A percentile compares a stretch with the other conserved stretches of the same genome.
Conservation (phyloP, 495 filamentous ascomycete species). For the Aspergillus nanangensis region DNA sequence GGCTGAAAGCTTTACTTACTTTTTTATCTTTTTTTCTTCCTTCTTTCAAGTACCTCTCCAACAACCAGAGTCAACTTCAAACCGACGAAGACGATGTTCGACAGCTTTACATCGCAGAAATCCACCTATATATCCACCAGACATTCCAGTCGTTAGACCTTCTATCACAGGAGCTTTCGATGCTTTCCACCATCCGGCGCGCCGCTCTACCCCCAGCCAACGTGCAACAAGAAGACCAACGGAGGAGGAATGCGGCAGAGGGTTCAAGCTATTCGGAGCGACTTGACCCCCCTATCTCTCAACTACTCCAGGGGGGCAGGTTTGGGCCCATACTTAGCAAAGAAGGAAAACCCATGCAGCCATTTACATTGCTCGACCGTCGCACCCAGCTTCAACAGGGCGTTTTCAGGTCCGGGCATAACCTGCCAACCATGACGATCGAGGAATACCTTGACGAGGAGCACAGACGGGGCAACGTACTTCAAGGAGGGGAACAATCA, state of each 20-base stretch:
- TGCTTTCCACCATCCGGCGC: constrained; percentile 68
- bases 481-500: constrained; percentile 81
- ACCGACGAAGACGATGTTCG: constrained; percentile 77
- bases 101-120: constrained; percentile 68
- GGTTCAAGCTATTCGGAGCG: constrained; percentile 63
- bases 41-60: constrained; percentile 50
- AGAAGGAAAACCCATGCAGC: constrained; percentile 82
- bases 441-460: constrained; percentile 98
- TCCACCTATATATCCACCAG: constrained; percentile 69
- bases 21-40: no score
- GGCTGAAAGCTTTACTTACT: constrained; percentile 18
- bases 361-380: constrained; percentile 80
- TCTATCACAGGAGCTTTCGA: constrained; percentile 74
- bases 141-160: constrained; percentile 82
- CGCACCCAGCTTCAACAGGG: constrained; percentile 73
- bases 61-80: constrained; percentile 55
- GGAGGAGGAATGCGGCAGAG: constrained; percentile 36
- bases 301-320: constrained; percentile 47
- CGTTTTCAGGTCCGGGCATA: constrained; percentile 88
- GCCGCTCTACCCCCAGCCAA: constrained; percentile 22
- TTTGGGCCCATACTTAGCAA: constrained; percentile 74
- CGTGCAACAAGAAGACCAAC: constrained; percentile 42
- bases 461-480: constrained; percentile 76
- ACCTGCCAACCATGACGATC: constrained; percentile 93
- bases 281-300: constrained; percentile 60